Evolutionary conservation across 2,329 filamentous ascomycete genomes (phyloP).

Genomic region (Cladosporium sp.): DNA sequence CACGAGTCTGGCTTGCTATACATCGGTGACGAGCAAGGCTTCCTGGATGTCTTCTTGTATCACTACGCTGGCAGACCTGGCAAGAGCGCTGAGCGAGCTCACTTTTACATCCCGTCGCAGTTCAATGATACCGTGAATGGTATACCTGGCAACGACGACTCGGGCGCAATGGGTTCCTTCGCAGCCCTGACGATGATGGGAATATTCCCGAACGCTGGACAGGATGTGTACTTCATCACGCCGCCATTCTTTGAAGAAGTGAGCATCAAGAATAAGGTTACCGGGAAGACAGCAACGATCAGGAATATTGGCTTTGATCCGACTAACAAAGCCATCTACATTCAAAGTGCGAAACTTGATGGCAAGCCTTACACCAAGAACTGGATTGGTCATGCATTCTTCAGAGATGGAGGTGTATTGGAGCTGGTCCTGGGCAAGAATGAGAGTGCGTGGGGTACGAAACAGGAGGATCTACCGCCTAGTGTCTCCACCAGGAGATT

Average conservation of each 20-base stretch:
- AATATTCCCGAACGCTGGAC: conserved; percentile 44
- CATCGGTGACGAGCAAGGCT: conserved; percentile 45
- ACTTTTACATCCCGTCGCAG: conserved; percentile 41
- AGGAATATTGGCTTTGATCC: conserved; percentile 40
- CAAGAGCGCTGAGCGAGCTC: conserved; percentile 37
- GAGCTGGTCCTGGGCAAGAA: conserved; percentile 38
- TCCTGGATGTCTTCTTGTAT: conserved; percentile 43
- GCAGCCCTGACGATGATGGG: conserved; percentile 42
- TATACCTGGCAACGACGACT: conserved; percentile 45
- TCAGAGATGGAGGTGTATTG: conserved; percentile 39
- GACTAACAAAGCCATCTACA: conserved; percentile 39
- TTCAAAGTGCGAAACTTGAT: conserved; percentile 42
- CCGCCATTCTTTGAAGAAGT: conserved; percentile 44
- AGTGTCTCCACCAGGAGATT: conserved; percentile 27
- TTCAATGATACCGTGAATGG: conserved; percentile 41
- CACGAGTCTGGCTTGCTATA: conserved; percentile 42
- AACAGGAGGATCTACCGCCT: conserved; percentile 39
- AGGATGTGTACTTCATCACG: conserved; percentile 46
- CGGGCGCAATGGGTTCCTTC: conserved; percentile 45
- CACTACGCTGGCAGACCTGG: conserved; percentile 44
- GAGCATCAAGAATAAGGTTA: conserved; percentile 36
- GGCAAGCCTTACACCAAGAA: conserved; percentile 40
- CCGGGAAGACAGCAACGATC: conserved; percentile 40
- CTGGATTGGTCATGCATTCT: conserved; percentile 45
- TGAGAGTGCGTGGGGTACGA: conserved; percentile 44